phyloP scores from a whole-genome alignment of 1,284 basidiomycete species.

The Cutaneotrichosporon sp. region DNA sequence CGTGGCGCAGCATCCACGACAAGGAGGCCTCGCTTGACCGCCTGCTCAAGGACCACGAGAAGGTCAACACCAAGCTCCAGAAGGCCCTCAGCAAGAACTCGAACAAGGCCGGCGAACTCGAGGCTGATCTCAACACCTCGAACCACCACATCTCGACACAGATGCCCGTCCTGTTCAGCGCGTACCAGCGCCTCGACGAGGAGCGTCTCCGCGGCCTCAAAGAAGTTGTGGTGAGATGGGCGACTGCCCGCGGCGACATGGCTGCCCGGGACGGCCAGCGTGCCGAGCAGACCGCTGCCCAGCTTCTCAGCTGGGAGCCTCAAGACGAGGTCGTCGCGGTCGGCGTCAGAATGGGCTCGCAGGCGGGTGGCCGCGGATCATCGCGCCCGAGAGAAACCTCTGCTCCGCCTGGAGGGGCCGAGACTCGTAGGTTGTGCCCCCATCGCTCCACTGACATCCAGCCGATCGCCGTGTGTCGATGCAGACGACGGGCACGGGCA shows the following conservation, averaged over 20 bases:
- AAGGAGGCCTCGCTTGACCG: conserved; percentile 50
- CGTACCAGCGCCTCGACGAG: conserved; percentile 51
- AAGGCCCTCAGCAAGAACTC: conserved; percentile 50
- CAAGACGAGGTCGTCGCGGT: conserved; percentile 41
- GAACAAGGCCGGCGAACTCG: conserved; percentile 36
- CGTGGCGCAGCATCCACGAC: conserved; percentile 46
- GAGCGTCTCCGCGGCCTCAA: conserved; percentile 47
- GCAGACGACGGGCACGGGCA: conserved; percentile 6
- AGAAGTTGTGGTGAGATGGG: conserved; percentile 51
- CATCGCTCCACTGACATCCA: not conserved
- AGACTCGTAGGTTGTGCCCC: not conserved
- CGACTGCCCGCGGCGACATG: conserved; percentile 49
- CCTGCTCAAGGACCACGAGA: conserved; percentile 51
- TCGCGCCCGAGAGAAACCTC: conserved; percentile 22
- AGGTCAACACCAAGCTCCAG: conserved; percentile 44
- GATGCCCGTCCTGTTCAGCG: conserved; percentile 47
- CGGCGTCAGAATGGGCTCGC: conserved; percentile 38
- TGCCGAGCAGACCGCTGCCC: conserved; percentile 43
- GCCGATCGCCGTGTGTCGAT: conserved; percentile 17
- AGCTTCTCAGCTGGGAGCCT: conserved; percentile 49
- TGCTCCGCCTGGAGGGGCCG: not conserved
- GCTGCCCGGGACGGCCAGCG: conserved; percentile 45
- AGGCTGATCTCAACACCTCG: conserved; percentile 40
- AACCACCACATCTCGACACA: conserved; percentile 37
- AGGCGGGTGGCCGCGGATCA: conserved; percentile 15